Evolutionary conservation across 2,329 filamentous ascomycete genomes (phyloP).

Genomic region (Colletotrichum sp.): DNA sequence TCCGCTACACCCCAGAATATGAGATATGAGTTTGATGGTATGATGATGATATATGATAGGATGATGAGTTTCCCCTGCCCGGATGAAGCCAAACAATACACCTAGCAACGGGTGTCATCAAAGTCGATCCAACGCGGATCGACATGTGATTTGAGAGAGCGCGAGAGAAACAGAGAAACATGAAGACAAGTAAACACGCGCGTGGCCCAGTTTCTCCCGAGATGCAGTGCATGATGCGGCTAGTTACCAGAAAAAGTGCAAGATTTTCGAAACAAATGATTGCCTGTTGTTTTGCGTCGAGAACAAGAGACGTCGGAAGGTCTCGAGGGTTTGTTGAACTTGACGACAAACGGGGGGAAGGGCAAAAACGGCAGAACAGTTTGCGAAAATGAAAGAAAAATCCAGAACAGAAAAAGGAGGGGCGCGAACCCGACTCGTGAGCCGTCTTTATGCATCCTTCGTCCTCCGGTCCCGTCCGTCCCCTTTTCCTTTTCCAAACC

Average conservation of each 20-base stretch:
- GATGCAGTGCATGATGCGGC: conserved; percentile 12
- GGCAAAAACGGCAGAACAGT: neutral
- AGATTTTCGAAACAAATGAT: neutral
- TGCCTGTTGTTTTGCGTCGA: neutral
- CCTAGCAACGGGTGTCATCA: neutral
- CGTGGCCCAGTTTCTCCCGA: neutral
- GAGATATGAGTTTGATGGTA: neutral
- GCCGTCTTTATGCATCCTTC: neutral
- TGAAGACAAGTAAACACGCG: neutral
- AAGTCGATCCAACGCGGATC: neutral
- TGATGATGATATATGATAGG: neutral
- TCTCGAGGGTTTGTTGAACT: neutral
- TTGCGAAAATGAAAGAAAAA: neutral
- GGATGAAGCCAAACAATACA: neutral
- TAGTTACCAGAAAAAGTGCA: neutral
- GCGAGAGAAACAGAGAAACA: neutral
- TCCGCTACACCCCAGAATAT: conserved; percentile 4
- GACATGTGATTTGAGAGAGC: neutral
- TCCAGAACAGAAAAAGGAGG: neutral
- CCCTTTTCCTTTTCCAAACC: neutral
- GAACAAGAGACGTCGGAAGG: neutral
- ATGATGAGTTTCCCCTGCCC: neutral
- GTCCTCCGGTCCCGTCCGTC: neutral
- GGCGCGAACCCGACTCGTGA: conserved; percentile 5
- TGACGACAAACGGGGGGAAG: neutral